Base-by-base conservation (phyloP, 2,329 filamentous ascomycete genomes). In the Pseudodiploospora longispora region DNA sequence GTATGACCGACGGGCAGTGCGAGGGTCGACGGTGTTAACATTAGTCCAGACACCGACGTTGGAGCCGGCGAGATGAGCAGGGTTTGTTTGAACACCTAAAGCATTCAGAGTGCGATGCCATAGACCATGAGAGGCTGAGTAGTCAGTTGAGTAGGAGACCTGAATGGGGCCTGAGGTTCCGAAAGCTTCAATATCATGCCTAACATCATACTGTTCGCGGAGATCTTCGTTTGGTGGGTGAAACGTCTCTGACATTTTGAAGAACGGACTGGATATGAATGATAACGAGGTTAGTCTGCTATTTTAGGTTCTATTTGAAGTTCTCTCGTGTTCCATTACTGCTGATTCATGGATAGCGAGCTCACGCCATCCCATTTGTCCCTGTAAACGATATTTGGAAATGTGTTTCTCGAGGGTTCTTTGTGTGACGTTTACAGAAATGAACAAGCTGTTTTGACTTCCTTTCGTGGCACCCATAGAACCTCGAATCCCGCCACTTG, bases 21-120 rank as follows among this genome's bases (percentile, higher is more conserved):
- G 67, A 7, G 66, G 63, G 37, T 71, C 63, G 33, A 78, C 67
- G 45, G 68, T 74, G 49, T 65, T 71, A 7, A 75, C 64, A 46
- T 74, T 70, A 31, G 65, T 68, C 58, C 69, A 71, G 6, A 70
- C 70, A 6, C 76, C 76, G 4, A 75, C 55, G 10, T 68, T 69
- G 39, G 72, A 66, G 2, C 75, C 75, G 10, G 65, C 63, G 2
- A 78, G 61, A 6, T 70, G 74, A 40, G 72, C 59, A 1, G 74
- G 56, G 30, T 62, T 66, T 12, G 59, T 61, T 27, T 52, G 36
- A 3, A 67, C 50, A 2, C 72, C 73, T 3, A 78, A 58, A 4
- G 52, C 53, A 35, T 69, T 66, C 35, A 77, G 55, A 0, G 72
- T 67, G 52, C 4, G 71, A 47, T 74, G 70, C 69, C 72, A 76